Conservation (phyloP, 352 stramenopile genomes). For the Peronospora belbahrii region DNA sequence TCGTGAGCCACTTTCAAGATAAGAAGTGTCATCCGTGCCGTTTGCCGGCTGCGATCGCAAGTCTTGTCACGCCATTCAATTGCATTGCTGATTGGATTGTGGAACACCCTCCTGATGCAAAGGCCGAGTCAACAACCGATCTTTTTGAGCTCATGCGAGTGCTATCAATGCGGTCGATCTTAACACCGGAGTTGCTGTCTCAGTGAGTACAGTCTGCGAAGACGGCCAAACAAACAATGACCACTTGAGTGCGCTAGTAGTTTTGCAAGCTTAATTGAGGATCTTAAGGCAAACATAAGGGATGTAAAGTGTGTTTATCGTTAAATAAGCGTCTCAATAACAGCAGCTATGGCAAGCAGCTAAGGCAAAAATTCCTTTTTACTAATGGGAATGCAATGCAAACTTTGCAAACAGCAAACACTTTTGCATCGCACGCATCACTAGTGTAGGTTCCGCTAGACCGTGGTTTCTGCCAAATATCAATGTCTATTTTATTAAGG, state of each 20-base stretch:
- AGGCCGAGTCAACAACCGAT: conserved; percentile 46
- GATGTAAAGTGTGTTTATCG: conserved; percentile 14
- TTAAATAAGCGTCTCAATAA: conserved; percentile 32
- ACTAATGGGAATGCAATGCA: conserved; percentile 3
- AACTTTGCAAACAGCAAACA: conserved; percentile 12
- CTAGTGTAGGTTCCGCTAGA: no score
- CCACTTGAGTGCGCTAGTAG: background rate
- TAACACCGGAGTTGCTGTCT: conserved; percentile 32
- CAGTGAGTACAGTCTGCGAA: conserved; percentile 7
- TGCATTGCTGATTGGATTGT: conserved; percentile 46
- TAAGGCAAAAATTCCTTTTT: no score
- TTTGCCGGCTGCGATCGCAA: conserved; percentile 29
- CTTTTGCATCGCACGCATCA: conserved; percentile 10
- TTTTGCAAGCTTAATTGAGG: conserved; percentile 4
- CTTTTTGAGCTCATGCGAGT: conserved; percentile 68
- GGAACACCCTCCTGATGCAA: conserved; percentile 42
- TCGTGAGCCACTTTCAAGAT: conserved; percentile 49
- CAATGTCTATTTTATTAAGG: conserved; percentile 18
- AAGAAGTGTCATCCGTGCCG: conserved; percentile 32
- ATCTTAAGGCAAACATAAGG: conserved; percentile 8
- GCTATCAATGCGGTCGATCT: conserved; percentile 40
- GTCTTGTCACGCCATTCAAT: conserved; percentile 55
- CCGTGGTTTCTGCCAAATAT: conserved; percentile 22
- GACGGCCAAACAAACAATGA: background rate
- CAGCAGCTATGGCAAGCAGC: conserved; percentile 13